phyloP scores from a whole-genome alignment of 495 filamentous ascomycete genomes.

The Neurospora sp. region DNA sequence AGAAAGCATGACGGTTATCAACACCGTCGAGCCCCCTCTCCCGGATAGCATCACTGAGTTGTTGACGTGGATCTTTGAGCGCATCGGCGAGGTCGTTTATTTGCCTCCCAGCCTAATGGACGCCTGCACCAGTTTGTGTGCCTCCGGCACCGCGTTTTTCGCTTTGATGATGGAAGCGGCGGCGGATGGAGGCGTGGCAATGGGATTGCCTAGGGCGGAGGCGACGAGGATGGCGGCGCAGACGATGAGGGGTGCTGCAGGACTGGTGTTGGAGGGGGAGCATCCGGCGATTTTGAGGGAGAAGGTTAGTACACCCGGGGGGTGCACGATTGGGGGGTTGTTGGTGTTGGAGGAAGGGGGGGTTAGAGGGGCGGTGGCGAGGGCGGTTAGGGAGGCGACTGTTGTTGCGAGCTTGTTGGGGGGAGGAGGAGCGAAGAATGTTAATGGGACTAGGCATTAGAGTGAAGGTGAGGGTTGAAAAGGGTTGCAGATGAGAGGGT shows the following conservation, averaged over 20 bases:
- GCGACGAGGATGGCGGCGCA: constrained; percentile 75
- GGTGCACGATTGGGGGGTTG: constrained; percentile 70
- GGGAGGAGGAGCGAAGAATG: constrained; percentile 44
- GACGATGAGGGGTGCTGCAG: constrained; percentile 62
- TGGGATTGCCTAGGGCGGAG: constrained; percentile 69
- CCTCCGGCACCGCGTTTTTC: constrained; percentile 70
- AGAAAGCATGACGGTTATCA: constrained; percentile 75
- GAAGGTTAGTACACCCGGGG: constrained; percentile 70
- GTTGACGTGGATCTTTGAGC: constrained; percentile 67
- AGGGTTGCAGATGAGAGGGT: background rate
- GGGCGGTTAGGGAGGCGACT: constrained; percentile 68
- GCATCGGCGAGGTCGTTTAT: constrained; percentile 56
- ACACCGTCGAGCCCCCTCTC: constrained; percentile 46
- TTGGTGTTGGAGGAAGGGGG: constrained; percentile 67
- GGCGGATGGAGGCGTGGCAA: constrained; percentile 69
- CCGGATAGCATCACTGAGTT: constrained; percentile 41
- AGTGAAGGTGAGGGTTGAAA: no score
- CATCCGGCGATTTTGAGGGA: constrained; percentile 69
- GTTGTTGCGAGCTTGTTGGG: constrained; percentile 58
- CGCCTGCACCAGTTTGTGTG: constrained; percentile 63
- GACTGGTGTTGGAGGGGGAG: constrained; percentile 59
- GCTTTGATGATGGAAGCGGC: constrained; percentile 68
- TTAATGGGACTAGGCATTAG: constrained; percentile 24
- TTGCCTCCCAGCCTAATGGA: constrained; percentile 62
- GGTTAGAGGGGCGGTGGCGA: constrained; percentile 58